These are phyloP conservation scores for Pseudonectria foliicola DNA, from an alignment of 2,329 filamentous ascomycete species.

Conservation along the genomic window DNA sequence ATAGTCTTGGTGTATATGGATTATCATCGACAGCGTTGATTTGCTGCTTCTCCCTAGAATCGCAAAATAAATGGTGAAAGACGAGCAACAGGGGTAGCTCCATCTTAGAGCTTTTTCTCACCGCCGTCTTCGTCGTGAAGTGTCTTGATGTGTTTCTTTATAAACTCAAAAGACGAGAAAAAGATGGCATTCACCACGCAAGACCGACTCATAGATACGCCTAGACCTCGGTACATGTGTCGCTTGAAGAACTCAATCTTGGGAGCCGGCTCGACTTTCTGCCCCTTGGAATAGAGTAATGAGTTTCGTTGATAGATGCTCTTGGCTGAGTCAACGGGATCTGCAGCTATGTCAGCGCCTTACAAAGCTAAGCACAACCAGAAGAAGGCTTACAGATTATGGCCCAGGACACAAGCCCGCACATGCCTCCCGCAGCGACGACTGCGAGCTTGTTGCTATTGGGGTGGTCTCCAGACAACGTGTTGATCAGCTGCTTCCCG, in stretches of 20 bases:
- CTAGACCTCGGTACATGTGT: conserved; percentile 76
- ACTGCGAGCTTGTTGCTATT: conserved; percentile 77
- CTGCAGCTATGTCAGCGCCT: conserved; percentile 23
- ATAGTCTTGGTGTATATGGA: too few species aligned
- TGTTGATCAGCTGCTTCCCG: conserved; percentile 73
- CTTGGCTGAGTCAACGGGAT: conserved; percentile 75
- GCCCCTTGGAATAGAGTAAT: conserved; percentile 60
- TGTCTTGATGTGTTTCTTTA: conserved; percentile 61
- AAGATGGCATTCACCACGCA: conserved; percentile 83
- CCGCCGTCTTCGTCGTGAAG: conserved; percentile 36
- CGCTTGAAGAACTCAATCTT: conserved; percentile 72
- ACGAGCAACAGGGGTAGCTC: too few species aligned
- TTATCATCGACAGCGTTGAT: too few species aligned
- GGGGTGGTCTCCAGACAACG: conserved; percentile 61
- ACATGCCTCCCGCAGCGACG: conserved; percentile 69
- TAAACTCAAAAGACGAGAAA: conserved; percentile 80
- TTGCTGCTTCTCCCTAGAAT: too few species aligned
- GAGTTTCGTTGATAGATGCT: conserved; percentile 80
- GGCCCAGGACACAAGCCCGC: conserved; percentile 79
- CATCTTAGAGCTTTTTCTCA: too few species aligned
- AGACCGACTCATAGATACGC: conserved; percentile 75
- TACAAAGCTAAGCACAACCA: not conserved
- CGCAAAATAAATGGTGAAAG: too few species aligned
- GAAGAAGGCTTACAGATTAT: conserved; percentile 52
- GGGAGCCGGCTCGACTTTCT: conserved; percentile 56